Base-by-base conservation (phyloP, 2,329 filamentous ascomycete genomes). In the Claviceps digitariae region DNA sequence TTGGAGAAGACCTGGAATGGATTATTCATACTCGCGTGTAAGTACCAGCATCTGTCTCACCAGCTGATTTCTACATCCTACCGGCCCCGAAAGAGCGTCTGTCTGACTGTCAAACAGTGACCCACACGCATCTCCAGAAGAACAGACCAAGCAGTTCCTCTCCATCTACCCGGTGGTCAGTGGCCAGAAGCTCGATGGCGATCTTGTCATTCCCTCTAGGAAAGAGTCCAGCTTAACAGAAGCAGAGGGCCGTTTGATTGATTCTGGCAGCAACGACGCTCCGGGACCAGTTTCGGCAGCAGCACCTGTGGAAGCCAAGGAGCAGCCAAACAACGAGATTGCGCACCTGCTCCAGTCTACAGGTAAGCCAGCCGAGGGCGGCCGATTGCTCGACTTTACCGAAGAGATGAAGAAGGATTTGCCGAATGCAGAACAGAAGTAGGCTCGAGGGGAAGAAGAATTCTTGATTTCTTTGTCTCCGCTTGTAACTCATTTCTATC, bases 1-100 rank as follows among this genome's bases (percentile, higher is more conserved):
- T 87, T 29, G 87, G 94, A 66, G 89, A 94, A 65, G 88, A 87
- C 59, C 72, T 98, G 31, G 93, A 97, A 69, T 98, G 89, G 88
- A 90, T 97, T 63, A 87, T 98, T 63, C 86, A 91, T 67, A 85
- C 90, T 1, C 76, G 83, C 53, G 79, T 98, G 90, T 95, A 70
- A 64, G 75, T 67, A n/a, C 15, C 7, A 17, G 7, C 44, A 10
- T 38, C 1, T 4, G 23, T n/a, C 21, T 2, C 36, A 10, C 20
- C 15, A 3, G 9, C 8, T 17, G 10, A 40, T 21, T 12, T 20
- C 15, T 15, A 21, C 23, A 45, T 15, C 5, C 21, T 34, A 21
- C 21, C n/a, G 41, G 15, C 20, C 20, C 41, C 8, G 43, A 4
- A 13, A 31, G 36, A 43, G 15, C 21, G 7, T 55, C 61, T 27